Base-by-base conservation (phyloP, 768 basidiomycete genomes). In the Rhodotorula diobovata region DNA sequence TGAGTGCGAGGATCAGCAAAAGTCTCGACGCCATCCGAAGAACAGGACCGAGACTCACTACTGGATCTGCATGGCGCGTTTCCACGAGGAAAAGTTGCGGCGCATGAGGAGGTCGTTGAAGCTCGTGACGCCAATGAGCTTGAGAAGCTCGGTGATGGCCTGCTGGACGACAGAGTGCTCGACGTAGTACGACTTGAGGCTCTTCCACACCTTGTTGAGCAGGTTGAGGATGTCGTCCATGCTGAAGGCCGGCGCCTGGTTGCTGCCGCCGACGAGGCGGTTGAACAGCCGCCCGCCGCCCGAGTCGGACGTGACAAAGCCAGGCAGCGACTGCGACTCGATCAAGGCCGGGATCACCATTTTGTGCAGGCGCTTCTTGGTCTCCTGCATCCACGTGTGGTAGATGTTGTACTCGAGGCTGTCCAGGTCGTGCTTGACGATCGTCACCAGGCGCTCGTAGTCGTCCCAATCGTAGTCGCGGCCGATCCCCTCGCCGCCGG, bases 11-110 rank as follows among this genome's bases (percentile, higher is more conserved):
- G 61, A 69, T 50, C 20, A 15, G 9, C 25, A 21, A 39, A 1
- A 11, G 46, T 16, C 37, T 23, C 6, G 23, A 48, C 20, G 7
- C 9, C 34, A 23, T 43, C 25, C 7, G 8, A 11, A 7, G n/a
- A 2, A 41, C 9, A 41, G 39, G 39, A 41, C 9, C 39, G 39
- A 8, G 10, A 71, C 78, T 56, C 63, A 77, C 68, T 99, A 99
- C 80, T 99, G 96, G 68, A 99, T 98, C 86, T 99, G 96, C 96
- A 99, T 98, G 9, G 96, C 96, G 85, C 96, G 87, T 82, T 99
- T 99, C 96, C 96, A 99, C 14, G 94, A 97, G 74, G 92, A 94
- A 82, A 99, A 99, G 81, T 99, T 99, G 62, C 96, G 86, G 78
- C 96, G 85, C 96, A 99, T 99, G 61, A 99, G 83, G 71, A 99